Conservation (phyloP, 768 basidiomycete genomes). For the Amanita pallidorosea region DNA sequence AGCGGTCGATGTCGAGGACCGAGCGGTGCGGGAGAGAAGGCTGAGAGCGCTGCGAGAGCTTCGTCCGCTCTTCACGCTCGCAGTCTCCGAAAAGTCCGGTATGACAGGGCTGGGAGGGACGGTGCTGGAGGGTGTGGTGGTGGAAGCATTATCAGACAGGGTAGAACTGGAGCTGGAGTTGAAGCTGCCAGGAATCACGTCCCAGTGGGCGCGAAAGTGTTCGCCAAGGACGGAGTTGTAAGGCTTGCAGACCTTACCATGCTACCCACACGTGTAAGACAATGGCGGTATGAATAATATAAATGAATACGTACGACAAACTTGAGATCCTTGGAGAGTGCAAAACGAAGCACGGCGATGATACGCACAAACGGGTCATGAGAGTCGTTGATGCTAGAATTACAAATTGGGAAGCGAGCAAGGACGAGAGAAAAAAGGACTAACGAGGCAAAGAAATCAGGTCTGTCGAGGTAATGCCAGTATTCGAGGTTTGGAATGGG, state of each 20-base stretch:
- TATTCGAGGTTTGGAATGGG: conserved; percentile 95
- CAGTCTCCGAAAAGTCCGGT: conserved; percentile 27
- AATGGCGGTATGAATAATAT: not conserved
- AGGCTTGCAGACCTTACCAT: conserved; percentile 90
- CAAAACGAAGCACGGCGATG: conserved; percentile 82
- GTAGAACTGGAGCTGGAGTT: conserved; percentile 19
- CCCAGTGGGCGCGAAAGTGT: conserved; percentile 86
- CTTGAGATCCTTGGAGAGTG: conserved; percentile 91
- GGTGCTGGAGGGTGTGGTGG: conserved; percentile 15
- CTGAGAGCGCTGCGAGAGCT: conserved; percentile 51
- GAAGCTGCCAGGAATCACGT: conserved; percentile 39
- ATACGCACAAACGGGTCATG: conserved; percentile 91
- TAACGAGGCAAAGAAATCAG: conserved; percentile 86
- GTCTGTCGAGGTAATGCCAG: conserved; percentile 88
- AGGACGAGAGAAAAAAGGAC: conserved; percentile 19
- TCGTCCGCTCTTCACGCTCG: conserved; percentile 47
- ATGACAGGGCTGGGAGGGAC: conserved; percentile 7
- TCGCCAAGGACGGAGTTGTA: conserved; percentile 84
- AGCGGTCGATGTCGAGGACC: conserved; percentile 40
- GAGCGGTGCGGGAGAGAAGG: conserved; percentile 37
- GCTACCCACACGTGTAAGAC: conserved; percentile 27
- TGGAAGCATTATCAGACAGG: conserved; percentile 24
- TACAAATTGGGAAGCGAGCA: not conserved
- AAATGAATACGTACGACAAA: conserved; percentile 54
- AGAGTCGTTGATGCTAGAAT: conserved; percentile 76